Conservation (phyloP, 2,329 filamentous ascomycete species). For the Fusarium compactum region DNA sequence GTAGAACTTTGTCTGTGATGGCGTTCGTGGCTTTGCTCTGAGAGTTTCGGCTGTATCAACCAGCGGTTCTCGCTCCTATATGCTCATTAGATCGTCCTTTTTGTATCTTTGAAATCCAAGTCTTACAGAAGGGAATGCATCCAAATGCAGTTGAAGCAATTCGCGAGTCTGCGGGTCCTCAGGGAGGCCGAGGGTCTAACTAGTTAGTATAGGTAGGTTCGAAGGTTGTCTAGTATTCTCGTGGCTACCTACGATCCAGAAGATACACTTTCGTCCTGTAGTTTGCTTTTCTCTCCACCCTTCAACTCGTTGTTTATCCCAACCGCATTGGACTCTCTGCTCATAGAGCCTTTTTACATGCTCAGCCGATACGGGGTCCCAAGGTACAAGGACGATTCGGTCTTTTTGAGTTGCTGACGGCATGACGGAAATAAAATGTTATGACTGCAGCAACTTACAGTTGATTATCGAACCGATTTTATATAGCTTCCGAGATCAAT, state of each 20-base stretch:
- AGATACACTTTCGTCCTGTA: slow-evolving; percentile 40
- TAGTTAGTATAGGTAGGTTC: too few species aligned
- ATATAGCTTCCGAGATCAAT: neutral
- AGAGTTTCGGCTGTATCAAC: slow-evolving; percentile 35
- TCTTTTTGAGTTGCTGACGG: slow-evolving; percentile 5
- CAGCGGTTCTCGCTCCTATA: slow-evolving; percentile 30
- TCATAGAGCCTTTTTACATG: slow-evolving; percentile 27
- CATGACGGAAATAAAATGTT: neutral
- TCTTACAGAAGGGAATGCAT: slow-evolving; percentile 30
- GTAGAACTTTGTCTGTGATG: slow-evolving; percentile 29
- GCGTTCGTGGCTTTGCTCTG: slow-evolving; percentile 26
- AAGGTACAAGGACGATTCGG: slow-evolving; percentile 38
- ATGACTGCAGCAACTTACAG: accelerated
- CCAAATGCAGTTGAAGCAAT: slow-evolving; percentile 28
- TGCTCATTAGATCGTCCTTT: neutral
- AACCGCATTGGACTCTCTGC: slow-evolving; percentile 42
- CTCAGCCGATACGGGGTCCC: slow-evolving; percentile 38
- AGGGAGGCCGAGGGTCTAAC: too few species aligned
- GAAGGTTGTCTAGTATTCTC: too few species aligned
- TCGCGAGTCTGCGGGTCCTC: neutral
- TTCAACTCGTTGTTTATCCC: slow-evolving; percentile 35
- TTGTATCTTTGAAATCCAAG: accelerated
- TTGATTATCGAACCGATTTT: neutral
- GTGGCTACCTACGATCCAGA: slow-evolving; percentile 41
- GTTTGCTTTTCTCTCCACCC: slow-evolving; percentile 36